A percentile compares a stretch with the other conserved stretches of the same genome.
Evolutionary conservation across 176 grass and related monocot genomes (phyloP).

Genomic region (Oropetium thomaeum): DNA sequence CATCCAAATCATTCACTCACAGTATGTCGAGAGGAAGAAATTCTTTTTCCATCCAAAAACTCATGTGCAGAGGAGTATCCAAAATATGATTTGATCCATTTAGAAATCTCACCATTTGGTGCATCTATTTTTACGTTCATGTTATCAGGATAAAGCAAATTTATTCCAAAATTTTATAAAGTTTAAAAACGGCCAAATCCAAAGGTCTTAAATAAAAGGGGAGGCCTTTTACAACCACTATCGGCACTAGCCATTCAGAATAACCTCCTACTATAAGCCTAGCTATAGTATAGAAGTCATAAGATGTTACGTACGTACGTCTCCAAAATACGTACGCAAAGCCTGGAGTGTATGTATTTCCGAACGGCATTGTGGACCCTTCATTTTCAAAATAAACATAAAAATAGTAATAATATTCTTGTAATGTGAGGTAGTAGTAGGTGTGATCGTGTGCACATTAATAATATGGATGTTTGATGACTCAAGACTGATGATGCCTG

Average conservation of each 20-base stretch:
- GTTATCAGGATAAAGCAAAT: no score
- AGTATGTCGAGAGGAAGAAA: background rate
- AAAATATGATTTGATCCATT: background rate
- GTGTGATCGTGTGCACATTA: background rate
- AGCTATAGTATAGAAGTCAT: background rate
- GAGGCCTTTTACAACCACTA: constrained; percentile 8
- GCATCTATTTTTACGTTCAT: no score
- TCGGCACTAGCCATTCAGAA: background rate
- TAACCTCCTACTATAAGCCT: background rate
- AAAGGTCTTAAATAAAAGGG: background rate
- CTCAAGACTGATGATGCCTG: no score
- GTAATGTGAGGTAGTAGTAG: background rate
- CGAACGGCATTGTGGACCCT: background rate
- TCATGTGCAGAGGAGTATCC: no score
- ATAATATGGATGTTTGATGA: constrained; percentile 8
- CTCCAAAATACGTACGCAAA: background rate
- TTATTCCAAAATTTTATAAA: no score
- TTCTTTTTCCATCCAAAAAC: background rate
- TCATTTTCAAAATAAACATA: no score
- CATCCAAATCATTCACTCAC: no score
- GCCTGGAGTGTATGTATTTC: background rate
- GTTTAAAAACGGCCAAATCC: no score
- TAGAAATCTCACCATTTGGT: no score
- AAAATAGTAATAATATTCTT: no score
- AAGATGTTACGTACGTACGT: background rate